Base-by-base conservation (phyloP, 495 filamentous ascomycete genomes). In the Hypoxylon cercidicola region DNA sequence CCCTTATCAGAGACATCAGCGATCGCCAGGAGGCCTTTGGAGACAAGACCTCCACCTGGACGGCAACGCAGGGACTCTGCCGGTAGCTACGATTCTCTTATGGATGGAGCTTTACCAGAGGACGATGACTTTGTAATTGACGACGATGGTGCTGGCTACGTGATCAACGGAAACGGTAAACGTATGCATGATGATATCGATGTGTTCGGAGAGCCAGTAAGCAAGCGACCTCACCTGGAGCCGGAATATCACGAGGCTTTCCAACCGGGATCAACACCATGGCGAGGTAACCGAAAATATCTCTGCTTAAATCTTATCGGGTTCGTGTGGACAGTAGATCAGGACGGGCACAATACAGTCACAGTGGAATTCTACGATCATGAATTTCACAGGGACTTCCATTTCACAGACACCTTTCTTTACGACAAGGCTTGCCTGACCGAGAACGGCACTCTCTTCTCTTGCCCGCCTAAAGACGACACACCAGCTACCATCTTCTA, bases 361-460 rank as follows among this genome's bases (percentile, higher is more conserved):
- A 98, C 96, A 0, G 92, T 98, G 13, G 95, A 99, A 66, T 99
- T 99, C 74, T 97, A 97, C 72, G 95, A 99, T 77, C 86, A 91
- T 18, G 92, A 97, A 60, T 88, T 88, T 52, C 91, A 97, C 71
- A 84, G 96, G 19, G 91, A 96, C 76, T 97, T 97, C 69, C 95
- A 99, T 77, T 98, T 98, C 77, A 98, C 93, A 1, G 95, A 99
- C 70, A 93, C 93, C 0, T 96, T 90, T 71, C 80, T 91, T 18
- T 97, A 98, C 75, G 96, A 99, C 76, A 96, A 96, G 71, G 94
- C 95, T n/a, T 97, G 94, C 67, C 78, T 83, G 6, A 83, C 93
- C 72, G 92, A 97, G 34, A 85, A 90, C 56, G 95, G 95, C 23
- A 84, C 92, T 0, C 82, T 97, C 0, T 97, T 98, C 73, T 91